A percentile compares a stretch with the other conserved stretches of the same genome.
phyloP scores from a whole-genome alignment of 352 stramenopile genomes.

The Phytophthora pluvialis region DNA sequence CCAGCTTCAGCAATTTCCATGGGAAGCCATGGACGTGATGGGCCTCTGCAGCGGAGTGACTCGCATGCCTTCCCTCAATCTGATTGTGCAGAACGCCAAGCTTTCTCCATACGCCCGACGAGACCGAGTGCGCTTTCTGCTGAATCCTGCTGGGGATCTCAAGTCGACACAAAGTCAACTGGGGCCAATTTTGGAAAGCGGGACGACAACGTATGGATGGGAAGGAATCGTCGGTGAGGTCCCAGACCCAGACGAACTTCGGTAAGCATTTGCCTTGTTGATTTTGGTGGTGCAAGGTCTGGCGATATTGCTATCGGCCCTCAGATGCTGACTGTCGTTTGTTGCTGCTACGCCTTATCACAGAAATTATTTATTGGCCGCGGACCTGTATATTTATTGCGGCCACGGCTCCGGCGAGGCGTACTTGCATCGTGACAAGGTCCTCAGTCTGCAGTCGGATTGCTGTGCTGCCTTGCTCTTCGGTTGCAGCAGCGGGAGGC shows the following conservation, averaged over 20 bases:
- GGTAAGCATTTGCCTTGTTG: conserved; percentile 36
- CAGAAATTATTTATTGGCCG: conserved; percentile 57
- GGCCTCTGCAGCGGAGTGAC: conserved; percentile 47
- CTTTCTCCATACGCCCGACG: conserved; percentile 26
- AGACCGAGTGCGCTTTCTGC: conserved; percentile 56
- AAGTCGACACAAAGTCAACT: conserved; percentile 68
- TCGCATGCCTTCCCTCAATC: conserved; percentile 78
- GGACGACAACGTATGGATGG: conserved; percentile 48
- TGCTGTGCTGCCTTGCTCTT: conserved; percentile 94
- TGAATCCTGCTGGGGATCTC: conserved; percentile 83
- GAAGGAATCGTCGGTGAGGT: conserved; percentile 53
- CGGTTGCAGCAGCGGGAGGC: conserved; percentile 96
- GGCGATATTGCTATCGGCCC: neutral
- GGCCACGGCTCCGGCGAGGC: conserved; percentile 96
- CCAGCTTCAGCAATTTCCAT: conserved; percentile 76
- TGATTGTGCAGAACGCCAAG: conserved; percentile 52
- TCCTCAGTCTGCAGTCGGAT: conserved; percentile 54
- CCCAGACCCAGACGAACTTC: conserved; percentile 56
- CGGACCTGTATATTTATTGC: conserved; percentile 97
- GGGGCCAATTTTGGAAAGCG: conserved; percentile 55
- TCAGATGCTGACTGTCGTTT: neutral
- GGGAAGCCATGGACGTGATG: conserved; percentile 79
- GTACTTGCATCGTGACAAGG: conserved; percentile 88
- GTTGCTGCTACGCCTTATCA: neutral
- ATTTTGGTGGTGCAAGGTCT: conserved; percentile 4